Conservation (phyloP, 83 land plant genomes). For the Picea engelmannii region DNA sequence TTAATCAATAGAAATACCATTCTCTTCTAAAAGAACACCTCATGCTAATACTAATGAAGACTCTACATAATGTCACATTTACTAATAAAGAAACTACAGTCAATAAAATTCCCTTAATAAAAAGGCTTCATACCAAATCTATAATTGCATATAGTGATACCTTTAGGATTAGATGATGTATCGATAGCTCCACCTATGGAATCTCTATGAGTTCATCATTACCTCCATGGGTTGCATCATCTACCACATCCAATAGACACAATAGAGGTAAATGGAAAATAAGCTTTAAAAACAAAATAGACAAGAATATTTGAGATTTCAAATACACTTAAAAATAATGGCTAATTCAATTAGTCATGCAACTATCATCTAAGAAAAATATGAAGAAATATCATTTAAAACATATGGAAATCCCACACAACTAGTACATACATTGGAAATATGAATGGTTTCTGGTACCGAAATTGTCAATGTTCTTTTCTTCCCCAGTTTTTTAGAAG, state of each 20-base stretch:
- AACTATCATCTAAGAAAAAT: not conserved
- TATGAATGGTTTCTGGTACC: too few relatives aligned
- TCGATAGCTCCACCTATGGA: constrained; percentile 77
- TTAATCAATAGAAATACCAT: too few relatives aligned
- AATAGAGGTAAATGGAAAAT: not conserved
- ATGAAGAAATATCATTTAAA: not conserved
- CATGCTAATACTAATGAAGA: too few relatives aligned
- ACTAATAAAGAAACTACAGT: too few relatives aligned
- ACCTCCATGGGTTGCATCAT: constrained; percentile 47
- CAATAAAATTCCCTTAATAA: too few relatives aligned
- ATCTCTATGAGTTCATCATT: constrained; percentile 57
- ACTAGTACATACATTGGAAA: not conserved
- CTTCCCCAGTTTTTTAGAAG: too few relatives aligned
- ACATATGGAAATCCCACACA: not conserved
- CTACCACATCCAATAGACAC: constrained; percentile 24
- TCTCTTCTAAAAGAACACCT: too few relatives aligned
- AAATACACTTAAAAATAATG: not conserved
- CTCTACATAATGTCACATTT: too few relatives aligned
- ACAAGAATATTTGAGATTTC: not conserved
- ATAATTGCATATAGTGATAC: constrained; percentile 10
- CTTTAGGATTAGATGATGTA: constrained; percentile 77
- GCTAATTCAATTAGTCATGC: not conserved
- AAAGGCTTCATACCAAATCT: too few relatives aligned
- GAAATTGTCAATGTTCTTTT: too few relatives aligned
- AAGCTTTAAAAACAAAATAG: not conserved